Evolutionary conservation across 163 green algal genomes (phyloP), one percentile per base, ranked within the genome.

Genomic region (Chloroidium sp.): DNA sequence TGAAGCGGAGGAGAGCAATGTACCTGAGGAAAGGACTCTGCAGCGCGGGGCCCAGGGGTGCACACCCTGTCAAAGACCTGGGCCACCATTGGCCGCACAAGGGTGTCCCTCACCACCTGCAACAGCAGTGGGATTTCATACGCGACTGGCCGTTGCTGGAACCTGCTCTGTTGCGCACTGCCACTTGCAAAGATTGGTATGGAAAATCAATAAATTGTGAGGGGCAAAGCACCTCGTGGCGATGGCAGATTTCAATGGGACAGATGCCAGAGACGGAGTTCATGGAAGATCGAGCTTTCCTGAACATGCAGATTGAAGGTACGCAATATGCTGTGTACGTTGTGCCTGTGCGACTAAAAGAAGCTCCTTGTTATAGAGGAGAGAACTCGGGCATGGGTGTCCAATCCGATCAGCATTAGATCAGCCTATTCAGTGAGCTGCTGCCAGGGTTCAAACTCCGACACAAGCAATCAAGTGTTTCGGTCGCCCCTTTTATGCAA

Each of bases 61-160:
- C 86, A 86, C 60, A 90, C 83, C 62, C 84, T 78, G 0, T 68
- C 67, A 36, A 93, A 58, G 4, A 85, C 76, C 36, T 59, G 62
- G 8, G 77, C 83, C 77, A 95, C 91, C 13, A 94, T 78, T 0
- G 93, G 93, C 58, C 85, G 80, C 57, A 95, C 89, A 60, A 97
- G 67, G 59, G 81, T 76, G 3, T 72, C 10, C 1, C 88, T 84
- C 12, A 91, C 85, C 13, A 88, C 83, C 59, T 88, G 74, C 80
- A 81, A 62, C 6, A 72, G 8, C 8, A n/a, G 64, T 72, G 8
- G 64, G 64, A 10, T 72, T 72, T 72, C 36, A 36, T 36, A 36
- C 36, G 36, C 36, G 36, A 36, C 36, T 36, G 36, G 36, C 36
- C 36, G 36, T 36, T 36, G 36, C 36, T 36, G 36, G 36, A 36